Evolutionary conservation across 768 basidiomycete species (phyloP).

Genomic region (Gloeopeniophorella convolvens): DNA sequence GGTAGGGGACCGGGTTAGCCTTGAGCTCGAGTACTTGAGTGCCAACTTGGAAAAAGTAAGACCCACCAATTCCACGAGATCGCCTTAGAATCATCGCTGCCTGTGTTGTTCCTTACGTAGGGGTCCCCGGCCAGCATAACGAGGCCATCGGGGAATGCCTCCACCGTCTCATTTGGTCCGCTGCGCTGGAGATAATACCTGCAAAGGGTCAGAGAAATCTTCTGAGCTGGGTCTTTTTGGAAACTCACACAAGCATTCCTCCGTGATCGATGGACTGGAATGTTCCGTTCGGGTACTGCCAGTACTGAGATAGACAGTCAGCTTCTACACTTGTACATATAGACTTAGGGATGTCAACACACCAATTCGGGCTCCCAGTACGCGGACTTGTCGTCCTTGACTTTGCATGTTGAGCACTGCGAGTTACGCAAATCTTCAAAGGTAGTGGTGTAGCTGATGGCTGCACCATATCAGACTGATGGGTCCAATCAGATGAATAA

Average conservation of each 20-base stretch:
- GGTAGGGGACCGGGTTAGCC: background rate
- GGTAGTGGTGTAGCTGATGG: slow-evolving; percentile 8
- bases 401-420: slow-evolving; percentile 15
- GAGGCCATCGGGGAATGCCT: slow-evolving; percentile 23
- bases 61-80: slow-evolving; percentile 24
- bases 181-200: slow-evolving; percentile 16
- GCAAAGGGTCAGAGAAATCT: background rate
- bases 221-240: background rate
- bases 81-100: slow-evolving; percentile 12
- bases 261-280: slow-evolving; percentile 11
- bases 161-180: background rate
- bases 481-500: background rate
- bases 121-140: slow-evolving; percentile 26
- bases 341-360: background rate
- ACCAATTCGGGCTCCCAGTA: slow-evolving; percentile 18
- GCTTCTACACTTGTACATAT: background rate
- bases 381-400: slow-evolving; percentile 17
- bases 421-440: slow-evolving; percentile 11
- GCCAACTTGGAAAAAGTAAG: background rate
- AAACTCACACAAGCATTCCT: slow-evolving; percentile 18
- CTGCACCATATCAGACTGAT: background rate
- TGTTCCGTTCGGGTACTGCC: slow-evolving; percentile 4
- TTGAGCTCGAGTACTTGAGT: background rate
- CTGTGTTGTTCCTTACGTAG: slow-evolving; percentile 23
- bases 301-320: slow-evolving; percentile 12